phyloP scores from a whole-genome alignment of 306 rosid species.

The Acacia crassicarpa region DNA sequence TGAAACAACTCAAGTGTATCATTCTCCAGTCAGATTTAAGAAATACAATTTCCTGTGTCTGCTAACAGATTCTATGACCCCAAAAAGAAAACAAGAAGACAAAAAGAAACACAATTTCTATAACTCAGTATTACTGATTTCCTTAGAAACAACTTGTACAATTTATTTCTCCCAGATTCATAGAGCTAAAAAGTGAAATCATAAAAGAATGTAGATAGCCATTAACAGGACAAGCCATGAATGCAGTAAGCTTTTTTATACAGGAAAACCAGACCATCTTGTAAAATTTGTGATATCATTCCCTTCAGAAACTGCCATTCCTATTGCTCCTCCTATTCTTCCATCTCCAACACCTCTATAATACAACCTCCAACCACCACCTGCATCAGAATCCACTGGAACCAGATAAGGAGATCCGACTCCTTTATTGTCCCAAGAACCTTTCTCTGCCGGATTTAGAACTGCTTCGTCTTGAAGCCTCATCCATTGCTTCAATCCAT shows the following conservation, averaged over 20 bases:
- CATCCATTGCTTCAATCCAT: constrained; percentile 71
- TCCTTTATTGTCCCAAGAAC: constrained; percentile 66
- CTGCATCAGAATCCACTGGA: constrained; percentile 55
- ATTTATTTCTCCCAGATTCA: neutral
- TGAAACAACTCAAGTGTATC: constrained; percentile 12
- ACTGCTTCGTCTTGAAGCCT: constrained; percentile 50
- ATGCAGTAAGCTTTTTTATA: constrained; percentile 28
- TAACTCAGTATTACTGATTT: neutral
- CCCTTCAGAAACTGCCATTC: constrained; percentile 68
- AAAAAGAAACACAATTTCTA: neutral
- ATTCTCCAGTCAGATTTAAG: neutral
- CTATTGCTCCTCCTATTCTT: constrained; percentile 59
- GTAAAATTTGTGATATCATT: constrained; percentile 41
- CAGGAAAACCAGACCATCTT: constrained; percentile 68
- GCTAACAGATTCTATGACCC: neutral
- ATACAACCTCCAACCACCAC: constrained; percentile 73
- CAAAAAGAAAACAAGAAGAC: too few species aligned
- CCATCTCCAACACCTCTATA: constrained; percentile 66
- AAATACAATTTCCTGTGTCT: neutral
- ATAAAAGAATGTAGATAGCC: constrained; percentile 19
- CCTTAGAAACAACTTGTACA: neutral
- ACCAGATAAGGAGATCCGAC: constrained; percentile 74
- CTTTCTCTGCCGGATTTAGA: constrained; percentile 41
- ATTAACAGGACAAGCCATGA: neutral
- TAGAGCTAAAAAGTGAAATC: constrained; percentile 7